phyloP scores from a whole-genome alignment of 257 asterid genomes.

The Cruciata laevipes region DNA sequence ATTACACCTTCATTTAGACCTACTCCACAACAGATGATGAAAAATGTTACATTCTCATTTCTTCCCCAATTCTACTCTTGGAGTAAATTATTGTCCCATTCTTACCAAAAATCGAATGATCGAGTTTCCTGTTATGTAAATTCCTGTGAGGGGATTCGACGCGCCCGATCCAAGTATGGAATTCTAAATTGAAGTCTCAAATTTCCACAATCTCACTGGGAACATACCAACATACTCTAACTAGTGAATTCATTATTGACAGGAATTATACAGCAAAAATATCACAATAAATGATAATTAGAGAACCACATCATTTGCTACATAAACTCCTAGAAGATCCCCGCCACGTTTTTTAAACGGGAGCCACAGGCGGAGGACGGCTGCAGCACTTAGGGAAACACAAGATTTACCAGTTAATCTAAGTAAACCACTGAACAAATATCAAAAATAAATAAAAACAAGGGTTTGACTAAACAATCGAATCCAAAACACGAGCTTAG shows the following conservation, averaged over 20 bases:
- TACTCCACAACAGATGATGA: background rate
- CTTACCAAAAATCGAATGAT: background rate
- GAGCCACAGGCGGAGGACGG: background rate
- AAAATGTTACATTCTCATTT: conserved; percentile 1
- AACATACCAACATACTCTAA: background rate
- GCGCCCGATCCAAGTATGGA: conserved; percentile 1
- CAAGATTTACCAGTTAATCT: conserved; percentile 11
- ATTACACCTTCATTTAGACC: background rate
- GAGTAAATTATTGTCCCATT: background rate
- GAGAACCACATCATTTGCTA: background rate
- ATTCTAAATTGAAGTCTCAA: background rate
- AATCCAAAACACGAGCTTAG: conserved; percentile 8
- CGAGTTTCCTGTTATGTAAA: background rate
- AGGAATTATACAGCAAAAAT: background rate
- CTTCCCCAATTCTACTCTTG: conserved; percentile 3
- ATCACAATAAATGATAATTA: background rate
- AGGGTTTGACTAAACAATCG: background rate
- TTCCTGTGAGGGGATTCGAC: background rate
- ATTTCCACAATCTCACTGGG: background rate
- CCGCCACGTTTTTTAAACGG: background rate
- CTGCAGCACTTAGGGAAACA: background rate
- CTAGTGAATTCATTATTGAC: background rate
- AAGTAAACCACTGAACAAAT: background rate
- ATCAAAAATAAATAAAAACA: background rate
- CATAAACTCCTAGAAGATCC: background rate